These are phyloP conservation scores for Pseudodiploospora longispora DNA, from an alignment of 2,329 filamentous ascomycete species.

Conservation along the genomic window DNA sequence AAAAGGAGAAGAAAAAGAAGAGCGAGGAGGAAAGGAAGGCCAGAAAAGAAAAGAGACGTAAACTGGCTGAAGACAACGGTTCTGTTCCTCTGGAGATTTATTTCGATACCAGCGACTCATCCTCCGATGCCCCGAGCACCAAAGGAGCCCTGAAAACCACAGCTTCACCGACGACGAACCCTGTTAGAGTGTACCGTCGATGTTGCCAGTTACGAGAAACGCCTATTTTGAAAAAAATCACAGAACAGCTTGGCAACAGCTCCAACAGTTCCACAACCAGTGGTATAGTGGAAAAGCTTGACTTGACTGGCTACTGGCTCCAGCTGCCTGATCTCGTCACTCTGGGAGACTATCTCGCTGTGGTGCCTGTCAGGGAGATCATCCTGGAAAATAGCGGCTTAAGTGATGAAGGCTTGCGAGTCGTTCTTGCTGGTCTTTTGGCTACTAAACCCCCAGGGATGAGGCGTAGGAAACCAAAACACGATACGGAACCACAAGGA, in stretches of 20 bases:
- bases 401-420: constrained; percentile 76
- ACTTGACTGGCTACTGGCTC: constrained; percentile 78
- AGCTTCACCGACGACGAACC: constrained; percentile 71
- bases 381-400: constrained; percentile 81
- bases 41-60: constrained; percentile 79
- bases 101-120: constrained; percentile 59
- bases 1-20: constrained; percentile 93
- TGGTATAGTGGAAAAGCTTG: constrained; percentile 73
- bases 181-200: constrained; percentile 82
- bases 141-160: constrained; percentile 18
- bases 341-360: constrained; percentile 84
- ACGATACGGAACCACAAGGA: constrained; percentile 40
- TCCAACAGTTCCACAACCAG: constrained; percentile 57
- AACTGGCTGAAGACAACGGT: constrained; percentile 80
- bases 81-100: constrained; percentile 76
- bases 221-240: constrained; percentile 83
- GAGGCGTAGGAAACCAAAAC: constrained; percentile 40
- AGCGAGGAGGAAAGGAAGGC: constrained; percentile 90
- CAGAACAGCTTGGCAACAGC: constrained; percentile 71
- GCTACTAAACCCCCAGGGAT: constrained; percentile 61
- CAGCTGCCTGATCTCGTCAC: constrained; percentile 78
- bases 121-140: constrained; percentile 22
- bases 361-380: constrained; percentile 83
- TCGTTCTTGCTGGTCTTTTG: constrained; percentile 77
- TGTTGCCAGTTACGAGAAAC: constrained; percentile 93